Conservation (phyloP, 2,329 filamentous ascomycete species). For the Cytospora paraplurivora region DNA sequence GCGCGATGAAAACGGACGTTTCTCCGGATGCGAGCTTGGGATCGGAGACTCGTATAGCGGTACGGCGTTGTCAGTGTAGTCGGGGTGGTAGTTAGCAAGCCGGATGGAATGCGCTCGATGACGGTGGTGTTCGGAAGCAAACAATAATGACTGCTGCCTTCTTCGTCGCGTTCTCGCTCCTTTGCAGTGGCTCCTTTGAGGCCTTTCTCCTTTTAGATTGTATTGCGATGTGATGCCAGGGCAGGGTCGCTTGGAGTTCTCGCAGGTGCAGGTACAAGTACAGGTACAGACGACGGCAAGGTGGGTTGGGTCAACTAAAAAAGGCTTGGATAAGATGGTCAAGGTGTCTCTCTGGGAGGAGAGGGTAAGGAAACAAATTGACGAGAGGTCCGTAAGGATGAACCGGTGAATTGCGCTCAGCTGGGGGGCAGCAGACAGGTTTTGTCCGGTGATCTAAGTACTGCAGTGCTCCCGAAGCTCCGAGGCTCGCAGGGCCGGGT, state of each 20-base stretch:
- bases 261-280: not conserved
- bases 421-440: slow-evolving; percentile 5
- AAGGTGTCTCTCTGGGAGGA: not conserved
- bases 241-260: slow-evolving; percentile 9
- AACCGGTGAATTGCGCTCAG: not conserved
- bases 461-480: slow-evolving; percentile 8
- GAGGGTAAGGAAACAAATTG: not conserved
- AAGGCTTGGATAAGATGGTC: not conserved
- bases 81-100: slow-evolving; percentile 5
- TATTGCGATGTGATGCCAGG: slow-evolving; percentile 18
- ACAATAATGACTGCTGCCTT: slow-evolving; percentile 7
- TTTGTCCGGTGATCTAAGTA: slow-evolving; percentile 11
- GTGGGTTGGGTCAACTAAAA: not conserved
- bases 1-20: slow-evolving; percentile 8
- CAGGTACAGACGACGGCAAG: not conserved
- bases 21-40: slow-evolving; percentile 8
- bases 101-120: slow-evolving; percentile 7
- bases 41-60: not conserved
- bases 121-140: slow-evolving; percentile 4
- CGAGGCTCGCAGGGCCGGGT: slow-evolving; percentile 3
- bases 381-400: slow-evolving; percentile 3
- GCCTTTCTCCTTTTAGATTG: slow-evolving; percentile 9
- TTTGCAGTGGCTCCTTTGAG: slow-evolving; percentile 9
- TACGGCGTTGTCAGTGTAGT: not conserved
- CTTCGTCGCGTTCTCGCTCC: not conserved